Evolutionary conservation across 495 filamentous ascomycete genomes (phyloP).

Genomic region (Hypoxylon crocopeplum): DNA sequence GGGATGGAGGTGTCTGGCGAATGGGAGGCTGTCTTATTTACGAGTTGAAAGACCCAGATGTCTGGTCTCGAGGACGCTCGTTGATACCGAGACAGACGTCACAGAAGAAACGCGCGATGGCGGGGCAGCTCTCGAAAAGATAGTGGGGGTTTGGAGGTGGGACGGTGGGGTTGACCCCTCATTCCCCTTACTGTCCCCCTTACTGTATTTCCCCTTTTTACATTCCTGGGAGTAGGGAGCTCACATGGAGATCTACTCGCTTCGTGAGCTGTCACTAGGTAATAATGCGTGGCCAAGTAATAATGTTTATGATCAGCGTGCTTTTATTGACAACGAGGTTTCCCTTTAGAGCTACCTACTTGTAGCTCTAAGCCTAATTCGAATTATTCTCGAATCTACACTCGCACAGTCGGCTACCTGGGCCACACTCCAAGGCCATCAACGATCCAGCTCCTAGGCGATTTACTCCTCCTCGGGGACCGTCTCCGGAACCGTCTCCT

Average conservation of each 20-base stretch:
- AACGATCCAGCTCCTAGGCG: background rate
- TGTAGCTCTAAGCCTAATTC: no score
- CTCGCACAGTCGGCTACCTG: background rate
- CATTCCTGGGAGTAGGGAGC: no score
- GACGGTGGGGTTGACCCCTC: constrained; percentile 23
- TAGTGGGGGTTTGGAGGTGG: constrained; percentile 13
- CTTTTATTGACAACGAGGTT: background rate
- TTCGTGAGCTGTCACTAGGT: no score
- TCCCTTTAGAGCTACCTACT: background rate
- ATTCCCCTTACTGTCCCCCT: background rate
- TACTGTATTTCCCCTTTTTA: background rate
- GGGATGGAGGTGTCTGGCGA: background rate
- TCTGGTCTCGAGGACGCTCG: background rate
- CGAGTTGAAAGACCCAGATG: background rate
- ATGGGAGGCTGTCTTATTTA: background rate
- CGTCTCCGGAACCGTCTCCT: constrained; percentile 41
- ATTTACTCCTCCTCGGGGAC: constrained; percentile 44
- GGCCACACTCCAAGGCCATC: background rate
- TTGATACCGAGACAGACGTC: constrained; percentile 21
- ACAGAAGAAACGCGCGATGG: constrained; percentile 29
- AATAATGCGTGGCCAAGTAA: no score
- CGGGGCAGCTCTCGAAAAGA: constrained; percentile 31
- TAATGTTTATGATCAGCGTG: background rate
- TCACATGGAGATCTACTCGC: no score
- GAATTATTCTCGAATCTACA: background rate